A percentile compares a stretch with the other conserved stretches of the same genome.
Conservation (phyloP, 2,329 filamentous ascomycete species). For the Botrytis galanthina region DNA sequence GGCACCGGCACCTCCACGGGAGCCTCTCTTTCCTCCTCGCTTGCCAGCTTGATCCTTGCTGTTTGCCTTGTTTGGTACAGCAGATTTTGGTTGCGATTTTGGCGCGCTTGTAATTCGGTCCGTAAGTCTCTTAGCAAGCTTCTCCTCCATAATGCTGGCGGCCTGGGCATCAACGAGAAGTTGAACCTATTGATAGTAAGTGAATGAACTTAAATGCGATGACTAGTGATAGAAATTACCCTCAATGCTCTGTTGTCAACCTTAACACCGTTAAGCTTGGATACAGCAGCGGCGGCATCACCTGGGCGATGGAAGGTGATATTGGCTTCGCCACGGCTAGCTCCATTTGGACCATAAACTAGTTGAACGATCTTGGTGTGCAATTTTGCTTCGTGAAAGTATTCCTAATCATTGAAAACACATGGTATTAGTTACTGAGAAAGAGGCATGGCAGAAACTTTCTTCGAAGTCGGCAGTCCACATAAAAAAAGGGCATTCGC, state of each 20-base stretch:
- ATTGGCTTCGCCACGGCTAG: slow-evolving; percentile 88
- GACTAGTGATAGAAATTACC: slow-evolving; percentile 64
- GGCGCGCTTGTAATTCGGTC: slow-evolving; percentile 71
- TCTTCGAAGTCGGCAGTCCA: slow-evolving; percentile 34
- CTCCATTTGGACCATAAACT: slow-evolving; percentile 88
- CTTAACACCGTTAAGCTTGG: slow-evolving; percentile 80
- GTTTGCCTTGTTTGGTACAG: slow-evolving; percentile 72
- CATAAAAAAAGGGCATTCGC: slow-evolving; percentile 33
- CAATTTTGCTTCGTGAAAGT: slow-evolving; percentile 70
- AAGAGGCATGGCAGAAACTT: slow-evolving; percentile 37
- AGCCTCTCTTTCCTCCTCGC: slow-evolving; percentile 40
- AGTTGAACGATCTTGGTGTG: slow-evolving; percentile 57
- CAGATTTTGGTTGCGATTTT: slow-evolving; percentile 78
- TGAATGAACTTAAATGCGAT: background rate
- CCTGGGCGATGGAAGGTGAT: slow-evolving; percentile 81
- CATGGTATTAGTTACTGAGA: slow-evolving; percentile 63
- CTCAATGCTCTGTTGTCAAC: slow-evolving; percentile 91
- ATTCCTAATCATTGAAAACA: slow-evolving; percentile 73
- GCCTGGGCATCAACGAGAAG: slow-evolving; percentile 78
- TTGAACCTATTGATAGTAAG: slow-evolving; percentile 64
- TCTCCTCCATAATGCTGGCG: slow-evolving; percentile 56
- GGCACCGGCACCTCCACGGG: slow-evolving; percentile 44
- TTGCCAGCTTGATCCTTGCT: slow-evolving; percentile 48
- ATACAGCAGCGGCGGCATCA: slow-evolving; percentile 79
- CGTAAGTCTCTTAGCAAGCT: slow-evolving; percentile 67